These are phyloP conservation scores for Jamesozyma lodderae DNA, from an alignment of 805 yeast species.

Conservation along the genomic window DNA sequence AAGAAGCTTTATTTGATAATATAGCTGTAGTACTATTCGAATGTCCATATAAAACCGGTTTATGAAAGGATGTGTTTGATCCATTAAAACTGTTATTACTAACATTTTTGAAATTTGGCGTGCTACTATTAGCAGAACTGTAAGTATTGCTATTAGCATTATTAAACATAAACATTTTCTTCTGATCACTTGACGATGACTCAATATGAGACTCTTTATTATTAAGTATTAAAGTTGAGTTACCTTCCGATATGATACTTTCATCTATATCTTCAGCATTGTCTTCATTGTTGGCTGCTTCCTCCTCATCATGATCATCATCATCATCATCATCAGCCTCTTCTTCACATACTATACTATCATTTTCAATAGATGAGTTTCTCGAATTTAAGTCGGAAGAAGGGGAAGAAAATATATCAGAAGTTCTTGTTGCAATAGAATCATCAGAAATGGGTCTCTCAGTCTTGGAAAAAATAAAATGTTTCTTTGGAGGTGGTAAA, in stretches of 20 bases:
- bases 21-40: constrained; percentile 13
- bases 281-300: background rate
- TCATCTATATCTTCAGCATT: constrained; percentile 1
- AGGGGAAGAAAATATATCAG: constrained; percentile 25
- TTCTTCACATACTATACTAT: constrained; percentile 10
- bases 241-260: constrained; percentile 6
- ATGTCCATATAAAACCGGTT: constrained; percentile 5
- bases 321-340: constrained; percentile 13
- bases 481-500: constrained; percentile 20
- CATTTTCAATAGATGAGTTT: constrained; percentile 24
- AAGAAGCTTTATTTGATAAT: constrained; percentile 4
- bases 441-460: constrained; percentile 28
- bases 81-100: constrained; percentile 1
- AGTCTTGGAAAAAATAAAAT: constrained; percentile 10
- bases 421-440: constrained; percentile 24
- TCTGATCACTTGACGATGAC: background rate
- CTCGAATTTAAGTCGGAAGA: constrained; percentile 22
- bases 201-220: background rate
- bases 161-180: constrained; percentile 3
- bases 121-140: constrained; percentile 4
- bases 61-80: background rate
- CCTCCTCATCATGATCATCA: constrained; percentile 5
- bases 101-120: constrained; percentile 5
- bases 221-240: constrained; percentile 2
- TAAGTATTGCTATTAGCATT: constrained; percentile 3